These are phyloP conservation scores for Tricholoma terreum DNA, from an alignment of 768 basidiomycete genomes.

Conservation along the genomic window DNA sequence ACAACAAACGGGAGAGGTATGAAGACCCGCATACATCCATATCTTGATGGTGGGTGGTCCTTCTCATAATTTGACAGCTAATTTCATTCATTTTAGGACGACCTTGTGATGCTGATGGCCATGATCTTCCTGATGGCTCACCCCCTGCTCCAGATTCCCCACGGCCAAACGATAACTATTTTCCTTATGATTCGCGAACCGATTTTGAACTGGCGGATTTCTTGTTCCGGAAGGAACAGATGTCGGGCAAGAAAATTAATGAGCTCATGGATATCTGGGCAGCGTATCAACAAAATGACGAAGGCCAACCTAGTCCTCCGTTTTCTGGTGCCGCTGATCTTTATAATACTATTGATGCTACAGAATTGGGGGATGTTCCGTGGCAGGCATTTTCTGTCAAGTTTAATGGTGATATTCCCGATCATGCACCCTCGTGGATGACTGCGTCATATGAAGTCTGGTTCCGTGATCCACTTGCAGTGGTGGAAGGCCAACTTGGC, in stretches of 20 bases:
- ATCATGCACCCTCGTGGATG: constrained; percentile 31
- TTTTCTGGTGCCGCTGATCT: constrained; percentile 30
- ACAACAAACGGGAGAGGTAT: neutral
- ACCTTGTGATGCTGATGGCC: constrained; percentile 2
- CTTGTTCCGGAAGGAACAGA: constrained; percentile 4
- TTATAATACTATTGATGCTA: constrained; percentile 32
- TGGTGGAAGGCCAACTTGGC: constrained; percentile 26
- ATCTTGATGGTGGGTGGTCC: neutral
- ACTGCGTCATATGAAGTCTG: constrained; percentile 26
- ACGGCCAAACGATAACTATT: neutral
- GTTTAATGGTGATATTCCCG: constrained; percentile 22
- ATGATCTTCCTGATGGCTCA: neutral
- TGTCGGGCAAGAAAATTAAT: constrained; percentile 6
- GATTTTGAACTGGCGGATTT: constrained; percentile 8
- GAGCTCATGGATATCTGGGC: constrained; percentile 3
- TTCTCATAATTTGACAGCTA: neutral
- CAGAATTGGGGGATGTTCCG: constrained; percentile 28
- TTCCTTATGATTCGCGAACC: neutral
- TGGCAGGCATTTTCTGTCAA: constrained; percentile 33
- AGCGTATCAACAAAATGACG: neutral
- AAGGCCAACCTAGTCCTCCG: constrained; percentile 18
- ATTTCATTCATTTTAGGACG: neutral
- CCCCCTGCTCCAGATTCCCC: neutral
- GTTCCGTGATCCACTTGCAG: constrained; percentile 27
- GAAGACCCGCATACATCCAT: neutral